Conservation (phyloP, 179 eudicot genomes). For the Vitellaria paradoxa region DNA sequence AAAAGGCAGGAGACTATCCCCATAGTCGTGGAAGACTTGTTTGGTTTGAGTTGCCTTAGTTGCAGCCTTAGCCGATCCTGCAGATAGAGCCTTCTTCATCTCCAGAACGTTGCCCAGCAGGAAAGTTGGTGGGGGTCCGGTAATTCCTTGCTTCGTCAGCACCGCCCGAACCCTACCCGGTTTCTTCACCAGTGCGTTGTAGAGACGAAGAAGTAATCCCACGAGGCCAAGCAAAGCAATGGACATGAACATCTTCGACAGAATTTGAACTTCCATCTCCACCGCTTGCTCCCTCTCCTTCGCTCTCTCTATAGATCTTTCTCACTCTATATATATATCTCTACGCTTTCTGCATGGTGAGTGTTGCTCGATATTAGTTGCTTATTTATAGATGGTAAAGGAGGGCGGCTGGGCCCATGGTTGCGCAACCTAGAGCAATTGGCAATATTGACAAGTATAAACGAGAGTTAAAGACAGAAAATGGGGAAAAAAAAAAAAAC, state of each 20-base stretch:
- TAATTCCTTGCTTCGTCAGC: not conserved
- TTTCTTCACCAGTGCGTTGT: not conserved
- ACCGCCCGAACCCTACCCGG: not conserved
- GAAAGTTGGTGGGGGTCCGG: not conserved
- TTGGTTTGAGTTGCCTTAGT: not conserved
- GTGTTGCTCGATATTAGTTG: too few relatives aligned
- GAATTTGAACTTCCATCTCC: not conserved
- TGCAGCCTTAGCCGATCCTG: not conserved
- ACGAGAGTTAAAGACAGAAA: too few relatives aligned
- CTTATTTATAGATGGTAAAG: too few relatives aligned
- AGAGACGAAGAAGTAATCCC: not conserved
- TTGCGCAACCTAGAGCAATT: too few relatives aligned
- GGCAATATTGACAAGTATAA: too few relatives aligned
- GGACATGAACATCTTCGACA: not conserved
- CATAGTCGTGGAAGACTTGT: slow-evolving; percentile 10
- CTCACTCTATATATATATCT: too few relatives aligned
- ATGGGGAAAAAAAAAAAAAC: too few relatives aligned
- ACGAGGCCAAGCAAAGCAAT: not conserved
- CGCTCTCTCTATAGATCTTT: too few relatives aligned
- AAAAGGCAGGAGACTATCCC: slow-evolving; percentile 20
- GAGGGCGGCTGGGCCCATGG: too few relatives aligned
- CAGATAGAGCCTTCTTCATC: not conserved
- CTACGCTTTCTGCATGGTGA: too few relatives aligned
- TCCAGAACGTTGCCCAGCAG: not conserved
- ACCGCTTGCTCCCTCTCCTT: not conserved